Conservation (phyloP, 148 eudicot species). For the Chenopodium suecicum region DNA sequence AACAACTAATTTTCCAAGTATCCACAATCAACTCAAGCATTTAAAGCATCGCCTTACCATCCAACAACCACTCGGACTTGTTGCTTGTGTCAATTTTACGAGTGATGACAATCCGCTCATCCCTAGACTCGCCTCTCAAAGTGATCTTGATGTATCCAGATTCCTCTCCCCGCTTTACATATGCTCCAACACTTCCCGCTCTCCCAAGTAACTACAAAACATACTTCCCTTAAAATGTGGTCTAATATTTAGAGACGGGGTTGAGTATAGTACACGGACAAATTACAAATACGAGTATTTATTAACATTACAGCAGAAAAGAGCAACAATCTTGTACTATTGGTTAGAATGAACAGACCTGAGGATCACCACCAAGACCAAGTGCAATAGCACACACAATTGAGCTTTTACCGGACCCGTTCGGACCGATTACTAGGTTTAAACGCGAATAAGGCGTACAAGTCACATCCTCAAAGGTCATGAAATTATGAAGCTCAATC, state of each 20-base stretch:
- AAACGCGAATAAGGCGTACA: constrained; percentile 85
- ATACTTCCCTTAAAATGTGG: not conserved
- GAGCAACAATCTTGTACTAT: not conserved
- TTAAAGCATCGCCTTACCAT: constrained; percentile 45
- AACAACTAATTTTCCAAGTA: not conserved
- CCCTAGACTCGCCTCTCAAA: constrained; percentile 56
- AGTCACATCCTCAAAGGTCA: constrained; percentile 72
- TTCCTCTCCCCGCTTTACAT: constrained; percentile 87
- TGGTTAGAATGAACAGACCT: constrained; percentile 38
- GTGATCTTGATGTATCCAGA: constrained; percentile 66
- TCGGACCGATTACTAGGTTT: constrained; percentile 90
- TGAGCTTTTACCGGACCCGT: constrained; percentile 96
- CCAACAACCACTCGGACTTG: constrained; percentile 85
- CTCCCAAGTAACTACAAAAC: constrained; percentile 80
- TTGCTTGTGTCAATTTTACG: constrained; percentile 77
- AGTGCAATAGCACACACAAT: constrained; percentile 90
- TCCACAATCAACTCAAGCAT: not conserved
- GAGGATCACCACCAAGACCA: constrained; percentile 95
- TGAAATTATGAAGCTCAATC: constrained; percentile 82
- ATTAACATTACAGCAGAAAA: not conserved
- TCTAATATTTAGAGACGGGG: not conserved
- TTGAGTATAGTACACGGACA: not conserved
- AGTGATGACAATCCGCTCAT: constrained; percentile 47
- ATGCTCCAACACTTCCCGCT: constrained; percentile 82
- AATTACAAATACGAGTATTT: not conserved